These are phyloP conservation scores for Globisporangium perplexum DNA, from an alignment of 352 stramenopile species.

Conservation along the genomic window DNA sequence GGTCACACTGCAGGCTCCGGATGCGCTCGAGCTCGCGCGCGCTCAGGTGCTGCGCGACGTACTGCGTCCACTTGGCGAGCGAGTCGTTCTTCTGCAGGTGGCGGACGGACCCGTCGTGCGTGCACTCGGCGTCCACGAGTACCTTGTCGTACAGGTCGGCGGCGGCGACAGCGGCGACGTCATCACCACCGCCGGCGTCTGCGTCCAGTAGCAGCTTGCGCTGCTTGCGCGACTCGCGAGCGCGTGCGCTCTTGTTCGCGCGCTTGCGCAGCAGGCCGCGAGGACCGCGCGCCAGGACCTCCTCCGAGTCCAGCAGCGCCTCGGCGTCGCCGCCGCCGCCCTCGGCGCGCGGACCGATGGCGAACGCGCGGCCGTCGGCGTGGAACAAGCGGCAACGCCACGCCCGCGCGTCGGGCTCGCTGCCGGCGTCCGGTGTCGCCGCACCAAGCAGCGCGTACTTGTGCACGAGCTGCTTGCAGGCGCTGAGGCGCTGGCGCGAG, in stretches of 20 bases:
- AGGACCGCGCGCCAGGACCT: conserved; percentile 37
- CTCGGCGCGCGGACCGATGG: conserved; percentile 45
- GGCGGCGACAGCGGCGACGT: no score
- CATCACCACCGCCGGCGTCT: no score
- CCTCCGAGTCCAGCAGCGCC: conserved; percentile 59
- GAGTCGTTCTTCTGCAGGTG: conserved; percentile 77
- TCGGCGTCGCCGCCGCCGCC: conserved; percentile 34
- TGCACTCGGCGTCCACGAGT: conserved; percentile 95
- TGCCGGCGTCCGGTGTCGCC: no score
- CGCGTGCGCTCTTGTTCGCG: conserved; percentile 89
- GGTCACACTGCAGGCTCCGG: conserved; percentile 42
- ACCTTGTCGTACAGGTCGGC: conserved; percentile 88
- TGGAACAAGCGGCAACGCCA: conserved; percentile 77
- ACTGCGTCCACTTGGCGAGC: conserved; percentile 64
- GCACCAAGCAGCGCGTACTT: conserved; percentile 96
- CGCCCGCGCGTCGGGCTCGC: background rate
- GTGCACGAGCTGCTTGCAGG: conserved; percentile 87
- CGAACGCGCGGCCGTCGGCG: conserved; percentile 74
- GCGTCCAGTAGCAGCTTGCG: conserved; percentile 32
- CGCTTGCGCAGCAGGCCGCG: conserved; percentile 64
- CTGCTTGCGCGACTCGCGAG: conserved; percentile 37
- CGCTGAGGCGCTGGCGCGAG: conserved; percentile 70
- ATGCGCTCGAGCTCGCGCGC: conserved; percentile 48
- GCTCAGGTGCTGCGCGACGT: conserved; percentile 70
- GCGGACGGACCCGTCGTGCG: conserved; percentile 91